Evolutionary conservation across 2,329 filamentous ascomycete genomes (phyloP).

Genomic region (Colletotrichum sp.): DNA sequence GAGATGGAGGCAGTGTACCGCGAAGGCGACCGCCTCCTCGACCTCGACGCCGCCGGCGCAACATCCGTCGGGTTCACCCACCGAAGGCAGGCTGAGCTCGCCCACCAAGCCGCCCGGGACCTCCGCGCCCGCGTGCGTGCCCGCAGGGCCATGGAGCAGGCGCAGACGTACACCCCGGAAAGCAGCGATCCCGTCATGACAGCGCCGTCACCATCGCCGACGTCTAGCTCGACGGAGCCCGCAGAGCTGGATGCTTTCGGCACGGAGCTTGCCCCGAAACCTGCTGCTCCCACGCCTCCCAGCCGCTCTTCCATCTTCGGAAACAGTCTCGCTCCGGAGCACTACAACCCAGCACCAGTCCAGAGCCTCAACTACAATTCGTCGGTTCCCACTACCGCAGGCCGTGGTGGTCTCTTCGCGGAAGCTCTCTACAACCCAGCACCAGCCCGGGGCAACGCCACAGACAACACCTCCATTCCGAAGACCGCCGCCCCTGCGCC

Average conservation of each 20-base stretch:
- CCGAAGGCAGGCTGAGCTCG: not conserved
- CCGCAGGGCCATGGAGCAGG: not conserved
- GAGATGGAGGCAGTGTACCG: not conserved
- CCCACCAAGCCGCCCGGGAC: not conserved
- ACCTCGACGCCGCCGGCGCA: not conserved
- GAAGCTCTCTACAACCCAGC: not conserved
- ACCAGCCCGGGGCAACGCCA: fast-evolving
- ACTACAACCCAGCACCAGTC: not conserved
- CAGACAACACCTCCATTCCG: fast-evolving
- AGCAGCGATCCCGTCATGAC: not conserved
- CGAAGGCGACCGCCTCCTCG: not conserved
- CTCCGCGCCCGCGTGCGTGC: not conserved
- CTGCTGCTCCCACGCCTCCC: not conserved
- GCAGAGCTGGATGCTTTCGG: not conserved
- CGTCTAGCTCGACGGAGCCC: not conserved
- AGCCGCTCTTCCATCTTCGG: fast-evolving
- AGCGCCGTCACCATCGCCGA: not conserved
- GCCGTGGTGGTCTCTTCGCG: not conserved
- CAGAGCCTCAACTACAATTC: not conserved
- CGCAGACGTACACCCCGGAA: not conserved
- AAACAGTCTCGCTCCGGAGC: not conserved
- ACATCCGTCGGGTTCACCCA: fast-evolving
- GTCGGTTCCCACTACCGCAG: no score
- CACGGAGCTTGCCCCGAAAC: not conserved
- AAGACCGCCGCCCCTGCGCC: not conserved